Percentiles rank a stretch among this genome's conserved stretches.
Evolutionary conservation across 805 yeast species (phyloP).

Genomic region (Nakazawaea holstii): DNA sequence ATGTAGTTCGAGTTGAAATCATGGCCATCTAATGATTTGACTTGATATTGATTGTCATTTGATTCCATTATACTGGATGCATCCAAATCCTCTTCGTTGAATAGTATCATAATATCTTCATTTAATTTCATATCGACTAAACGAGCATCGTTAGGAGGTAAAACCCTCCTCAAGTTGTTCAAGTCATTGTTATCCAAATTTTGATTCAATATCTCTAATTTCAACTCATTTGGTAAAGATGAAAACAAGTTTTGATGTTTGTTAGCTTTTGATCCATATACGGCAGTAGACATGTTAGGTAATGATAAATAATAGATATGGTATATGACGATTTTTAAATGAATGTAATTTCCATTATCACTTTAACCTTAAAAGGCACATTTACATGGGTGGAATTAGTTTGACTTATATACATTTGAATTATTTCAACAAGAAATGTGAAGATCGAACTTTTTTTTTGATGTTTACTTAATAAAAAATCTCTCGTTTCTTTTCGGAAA

Average conservation of each 20-base stretch:
- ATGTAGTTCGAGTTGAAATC: neutral
- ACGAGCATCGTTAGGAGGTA: neutral
- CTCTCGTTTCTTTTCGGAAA: constrained; percentile 3
- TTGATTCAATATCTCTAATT: neutral
- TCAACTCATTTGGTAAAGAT: constrained; percentile 10
- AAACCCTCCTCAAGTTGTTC: neutral
- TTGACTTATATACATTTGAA: no score
- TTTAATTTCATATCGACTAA: constrained; percentile 8
- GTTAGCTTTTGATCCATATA: neutral
- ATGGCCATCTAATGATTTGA: neutral
- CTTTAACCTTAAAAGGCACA: no score
- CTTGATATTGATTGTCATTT: neutral
- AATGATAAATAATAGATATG: no score
- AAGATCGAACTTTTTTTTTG: no score
- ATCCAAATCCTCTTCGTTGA: constrained; percentile 4
- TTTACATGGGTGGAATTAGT: no score
- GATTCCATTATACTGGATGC: neutral
- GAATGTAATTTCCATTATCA: no score
- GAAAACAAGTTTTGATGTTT: neutral
- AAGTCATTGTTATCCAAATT: constrained; percentile 3
- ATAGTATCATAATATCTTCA: constrained; percentile 5
- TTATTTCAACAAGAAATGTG: no score
- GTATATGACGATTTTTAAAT: no score
- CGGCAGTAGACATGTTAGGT: no score
- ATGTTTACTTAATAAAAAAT: neutral